A percentile compares a stretch with the other conserved stretches of the same genome.
Evolutionary conservation across 1,284 basidiomycete genomes (phyloP).

Genomic region (Fomitopsis pinicola): DNA sequence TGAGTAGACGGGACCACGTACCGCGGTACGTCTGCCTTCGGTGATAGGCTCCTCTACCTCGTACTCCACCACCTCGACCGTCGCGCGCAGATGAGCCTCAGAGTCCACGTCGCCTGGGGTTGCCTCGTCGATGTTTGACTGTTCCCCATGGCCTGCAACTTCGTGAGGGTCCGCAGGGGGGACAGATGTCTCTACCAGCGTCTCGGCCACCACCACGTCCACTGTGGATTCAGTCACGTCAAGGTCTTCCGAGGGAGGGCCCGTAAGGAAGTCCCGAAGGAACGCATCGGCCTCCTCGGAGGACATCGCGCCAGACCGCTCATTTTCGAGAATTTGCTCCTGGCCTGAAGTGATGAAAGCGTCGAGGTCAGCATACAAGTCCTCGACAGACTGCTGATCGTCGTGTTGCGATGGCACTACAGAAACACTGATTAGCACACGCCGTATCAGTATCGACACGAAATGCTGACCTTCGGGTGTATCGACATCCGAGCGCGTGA

Average conservation of each 20-base stretch:
- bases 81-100: slow-evolving; percentile 3
- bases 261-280: background rate
- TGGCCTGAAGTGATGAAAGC: slow-evolving; percentile 4
- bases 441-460: background rate
- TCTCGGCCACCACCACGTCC: background rate
- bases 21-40: slow-evolving; percentile 22
- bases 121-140: background rate
- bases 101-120: slow-evolving; percentile 6
- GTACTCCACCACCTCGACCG: slow-evolving; percentile 11
- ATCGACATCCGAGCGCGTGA: background rate
- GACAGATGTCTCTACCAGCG: background rate
- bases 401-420: background rate
- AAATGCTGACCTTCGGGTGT: background rate
- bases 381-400: slow-evolving; percentile 12
- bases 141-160: background rate
- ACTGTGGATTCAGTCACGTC: background rate
- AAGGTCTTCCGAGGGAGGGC: background rate
- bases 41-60: slow-evolving; percentile 24
- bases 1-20: slow-evolving; percentile 9
- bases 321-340: background rate
- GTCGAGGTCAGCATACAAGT: slow-evolving; percentile 24
- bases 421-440: background rate
- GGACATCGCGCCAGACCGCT: background rate
- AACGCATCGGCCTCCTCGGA: background rate
- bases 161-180: background rate